Evolutionary conservation across 2,329 filamentous ascomycete genomes (phyloP).

Genomic region (Verticillium nonalfalfae): DNA sequence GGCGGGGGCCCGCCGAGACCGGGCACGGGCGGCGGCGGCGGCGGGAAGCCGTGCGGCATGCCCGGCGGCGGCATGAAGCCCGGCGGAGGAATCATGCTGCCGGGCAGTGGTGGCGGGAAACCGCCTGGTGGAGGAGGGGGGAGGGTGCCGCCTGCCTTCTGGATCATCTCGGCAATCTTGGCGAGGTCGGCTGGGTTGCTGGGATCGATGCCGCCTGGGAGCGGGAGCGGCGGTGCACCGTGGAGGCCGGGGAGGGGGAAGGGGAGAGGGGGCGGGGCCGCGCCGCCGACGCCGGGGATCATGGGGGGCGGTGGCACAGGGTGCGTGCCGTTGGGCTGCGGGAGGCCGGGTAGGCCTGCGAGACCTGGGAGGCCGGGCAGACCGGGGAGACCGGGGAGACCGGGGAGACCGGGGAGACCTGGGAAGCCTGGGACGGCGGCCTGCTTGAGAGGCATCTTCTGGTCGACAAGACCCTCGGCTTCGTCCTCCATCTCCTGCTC

Average conservation of each 20-base stretch:
- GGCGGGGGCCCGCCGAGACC: constrained; percentile 23
- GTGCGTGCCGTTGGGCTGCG: constrained; percentile 21
- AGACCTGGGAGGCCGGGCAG: constrained; percentile 51
- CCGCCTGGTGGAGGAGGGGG: constrained; percentile 37
- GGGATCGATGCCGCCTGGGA: constrained; percentile 47
- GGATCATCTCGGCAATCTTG: constrained; percentile 58
- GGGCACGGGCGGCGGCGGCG: constrained; percentile 27
- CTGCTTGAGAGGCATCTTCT: constrained; percentile 66
- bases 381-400: constrained; percentile 29
- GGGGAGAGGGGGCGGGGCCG: constrained; percentile 40
- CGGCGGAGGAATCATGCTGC: constrained; percentile 37
- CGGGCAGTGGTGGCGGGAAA: constrained; percentile 37
- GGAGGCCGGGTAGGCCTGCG: constrained; percentile 29
- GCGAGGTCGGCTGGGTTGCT: constrained; percentile 56
- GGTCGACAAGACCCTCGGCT: constrained; percentile 85
- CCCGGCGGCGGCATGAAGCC: constrained; percentile 22
- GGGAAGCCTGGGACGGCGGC: constrained; percentile 42
- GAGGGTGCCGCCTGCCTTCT: constrained; percentile 56
- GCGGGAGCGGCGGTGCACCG: constrained; percentile 36
- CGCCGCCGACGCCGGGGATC: constrained; percentile 45
- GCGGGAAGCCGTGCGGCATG: constrained; percentile 37
- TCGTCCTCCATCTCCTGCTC: constrained; percentile 93
- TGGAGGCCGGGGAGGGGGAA: constrained; percentile 45
- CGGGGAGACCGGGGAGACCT: constrained; percentile 60
- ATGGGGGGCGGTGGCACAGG: constrained; percentile 27